Evolutionary conservation across 257 asterid species (phyloP), one percentile per base, ranked within the genome.

Genomic region (Rehmannia glutinosa): DNA sequence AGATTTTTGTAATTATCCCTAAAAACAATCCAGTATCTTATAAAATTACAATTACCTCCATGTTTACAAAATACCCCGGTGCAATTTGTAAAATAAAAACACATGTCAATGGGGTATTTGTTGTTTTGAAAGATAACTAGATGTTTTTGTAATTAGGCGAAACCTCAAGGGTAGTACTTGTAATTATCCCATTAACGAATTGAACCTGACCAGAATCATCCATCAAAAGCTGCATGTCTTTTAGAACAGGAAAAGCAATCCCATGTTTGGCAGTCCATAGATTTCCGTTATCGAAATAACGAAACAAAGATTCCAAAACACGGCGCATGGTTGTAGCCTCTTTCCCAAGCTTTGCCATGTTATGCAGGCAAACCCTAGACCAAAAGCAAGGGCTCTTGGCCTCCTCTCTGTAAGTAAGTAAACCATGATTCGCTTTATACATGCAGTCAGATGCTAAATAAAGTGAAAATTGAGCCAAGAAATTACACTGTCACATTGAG

Each of bases 261-360:
- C 96, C 97, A 17, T 73, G 51, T 77, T 84, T 81, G 53, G 78
- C 51, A 16, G 84, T 83, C 99, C 99, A 94, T 19, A 80, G 72
- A 65, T 88, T 88, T 61, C 86, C 96, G 7, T 58, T 78, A 66
- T 94, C 99, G 32, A 94, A 88, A 80, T 84, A 91, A 16, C 95
- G 95, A 61, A 94, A 94, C 79, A 91, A 77, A 58, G 97, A 88
- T 79, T 93, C 99, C 64, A 93, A 76, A 75, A 93, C 95, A 5
- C 96, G 95, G 43, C 99, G 90, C 95, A 89, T 88, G 15, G 97
- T 93, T 7, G 97, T 83, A 32, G 88, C 97, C 79, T 93, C 99
- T 81, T 82, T 90, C 41, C 95, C 97, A 11, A 93, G 94, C 69
- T 81, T 93, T 68, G 97, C 95, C 96, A 93, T 90, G 83, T 84